Evolutionary conservation across 139 green algal genomes (phyloP), one percentile per base, ranked within the genome.

Genomic region (Tetradesmus obliquus): DNA sequence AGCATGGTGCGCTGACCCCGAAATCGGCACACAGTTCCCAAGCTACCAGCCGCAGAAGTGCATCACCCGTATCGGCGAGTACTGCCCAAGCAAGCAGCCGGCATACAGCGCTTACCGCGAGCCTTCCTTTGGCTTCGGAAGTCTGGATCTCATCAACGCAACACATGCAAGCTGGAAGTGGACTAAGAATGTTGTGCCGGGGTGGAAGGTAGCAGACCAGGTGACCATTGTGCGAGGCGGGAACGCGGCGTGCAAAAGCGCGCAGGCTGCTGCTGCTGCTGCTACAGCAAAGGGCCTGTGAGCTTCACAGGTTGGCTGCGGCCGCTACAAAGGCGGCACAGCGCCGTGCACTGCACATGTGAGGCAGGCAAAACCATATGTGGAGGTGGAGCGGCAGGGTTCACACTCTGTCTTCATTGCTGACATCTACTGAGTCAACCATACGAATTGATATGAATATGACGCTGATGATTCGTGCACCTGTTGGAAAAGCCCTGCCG

Each of bases 161-260:
- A 88, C 84, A 55, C 55, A 80, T 15, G 84, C 84, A 3, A 7
- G 9, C 0, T 88, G 84, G 84, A 88, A 8, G 4, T 88, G 60
- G 58, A 69, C 17, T 9, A 55, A 54, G n/a, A 60, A 88, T 88
- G 57, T 95, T 84, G 57, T 60, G 71, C 71, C 86, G 3, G 71
- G 22, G 19, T 89, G 84, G 84, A 81, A 81, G 62, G 84, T 89
- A 60, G 84, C 84, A 62, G 84, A 89, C 17, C 2, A 89, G 20
- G 84, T 82, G 13, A 54, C 20, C 4, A 89, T 89, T 12, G 57
- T 89, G 3, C 32, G 84, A 15, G 84, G 60, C n/a, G n/a, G 76
- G 8, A 53, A 19, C n/a, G 76, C 2, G 4, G 24, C 76, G 66
- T 76, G 66, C 17, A 76, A 76, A 3, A 6, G 66, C 17, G n/a